phyloP scores from a whole-genome alignment of 306 rosid genomes.

The Fragaria iinumae region DNA sequence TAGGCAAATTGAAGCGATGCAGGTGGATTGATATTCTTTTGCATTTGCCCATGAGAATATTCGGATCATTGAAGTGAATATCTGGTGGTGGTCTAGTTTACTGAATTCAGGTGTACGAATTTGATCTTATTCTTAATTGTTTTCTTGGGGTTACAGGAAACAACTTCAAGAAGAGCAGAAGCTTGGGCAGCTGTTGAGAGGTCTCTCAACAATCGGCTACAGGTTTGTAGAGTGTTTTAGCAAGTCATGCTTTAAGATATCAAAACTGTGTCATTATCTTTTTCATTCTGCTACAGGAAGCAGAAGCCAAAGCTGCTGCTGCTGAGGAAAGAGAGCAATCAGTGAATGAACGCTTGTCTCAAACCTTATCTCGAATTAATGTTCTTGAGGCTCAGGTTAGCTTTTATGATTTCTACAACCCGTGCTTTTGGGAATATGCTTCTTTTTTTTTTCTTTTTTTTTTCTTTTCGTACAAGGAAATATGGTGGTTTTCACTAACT shows the following conservation, averaged over 20 bases:
- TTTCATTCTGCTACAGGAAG: slow-evolving; percentile 67
- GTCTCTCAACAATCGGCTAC: slow-evolving; percentile 86
- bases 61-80: slow-evolving; percentile 5
- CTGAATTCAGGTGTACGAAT: slow-evolving; percentile 24
- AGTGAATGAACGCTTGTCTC: slow-evolving; percentile 86
- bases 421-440: slow-evolving; percentile 15
- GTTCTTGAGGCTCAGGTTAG: slow-evolving; percentile 99
- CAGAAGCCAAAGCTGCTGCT: slow-evolving; percentile 89
- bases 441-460: too few relatives aligned
- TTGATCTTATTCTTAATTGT: slow-evolving; percentile 29
- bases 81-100: slow-evolving; percentile 18
- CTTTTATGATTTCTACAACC: slow-evolving; percentile 17
- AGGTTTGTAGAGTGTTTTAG: slow-evolving; percentile 50
- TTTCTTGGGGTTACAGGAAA: slow-evolving; percentile 64
- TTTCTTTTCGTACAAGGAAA: neutral
- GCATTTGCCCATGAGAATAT: slow-evolving; percentile 15
- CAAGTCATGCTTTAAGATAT: slow-evolving; percentile 11
- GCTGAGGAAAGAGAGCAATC: slow-evolving; percentile 97
- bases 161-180: slow-evolving; percentile 86
- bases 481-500: slow-evolving; percentile 24
- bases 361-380: slow-evolving; percentile 90
- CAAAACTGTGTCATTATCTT: slow-evolving; percentile 26
- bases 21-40: slow-evolving; percentile 48
- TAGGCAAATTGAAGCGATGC: slow-evolving; percentile 99
- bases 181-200: slow-evolving; percentile 99